Evolutionary conservation across 2,329 filamentous ascomycete genomes (phyloP).

Genomic region (Didymella lethalis): DNA sequence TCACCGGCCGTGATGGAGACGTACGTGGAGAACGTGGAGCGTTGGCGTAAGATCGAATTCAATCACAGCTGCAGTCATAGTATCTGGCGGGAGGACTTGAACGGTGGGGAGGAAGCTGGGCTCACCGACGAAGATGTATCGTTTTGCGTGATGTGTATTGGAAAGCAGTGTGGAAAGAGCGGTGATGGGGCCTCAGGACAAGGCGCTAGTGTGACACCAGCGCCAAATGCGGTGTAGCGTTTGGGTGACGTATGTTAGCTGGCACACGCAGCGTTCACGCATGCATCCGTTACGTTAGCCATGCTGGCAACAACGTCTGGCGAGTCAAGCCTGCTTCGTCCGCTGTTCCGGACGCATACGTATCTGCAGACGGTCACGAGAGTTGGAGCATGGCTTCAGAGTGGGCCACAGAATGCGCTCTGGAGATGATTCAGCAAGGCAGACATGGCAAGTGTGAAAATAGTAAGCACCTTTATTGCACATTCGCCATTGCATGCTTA

Average conservation of each 20-base stretch:
- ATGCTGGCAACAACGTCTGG: constrained; percentile 8
- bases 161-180: constrained; percentile 34
- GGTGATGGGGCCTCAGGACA: constrained; percentile 28
- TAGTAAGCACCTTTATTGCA: constrained; percentile 7
- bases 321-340: constrained; percentile 15
- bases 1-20: constrained; percentile 17
- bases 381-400: background rate
- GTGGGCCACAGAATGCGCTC: constrained; percentile 2
- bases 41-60: constrained; percentile 13
- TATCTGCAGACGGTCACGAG: constrained; percentile 15
- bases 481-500: background rate
- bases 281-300: constrained; percentile 16
- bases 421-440: constrained; percentile 2
- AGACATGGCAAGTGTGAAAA: constrained; percentile 3
- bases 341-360: background rate
- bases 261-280: constrained; percentile 9
- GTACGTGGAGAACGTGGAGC: constrained; percentile 3
- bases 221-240: constrained; percentile 10
- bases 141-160: constrained; percentile 16
- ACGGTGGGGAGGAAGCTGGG: constrained; percentile 30
- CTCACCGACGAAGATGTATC: constrained; percentile 41
- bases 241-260: constrained; percentile 30
- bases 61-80: constrained; percentile 15
- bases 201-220: constrained; percentile 19
- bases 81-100: background rate